A percentile compares a stretch with the other conserved stretches of the same genome.
Evolutionary conservation across 192 early-diverging fungal species (phyloP).

Genomic region (Funneliformis geosporum): DNA sequence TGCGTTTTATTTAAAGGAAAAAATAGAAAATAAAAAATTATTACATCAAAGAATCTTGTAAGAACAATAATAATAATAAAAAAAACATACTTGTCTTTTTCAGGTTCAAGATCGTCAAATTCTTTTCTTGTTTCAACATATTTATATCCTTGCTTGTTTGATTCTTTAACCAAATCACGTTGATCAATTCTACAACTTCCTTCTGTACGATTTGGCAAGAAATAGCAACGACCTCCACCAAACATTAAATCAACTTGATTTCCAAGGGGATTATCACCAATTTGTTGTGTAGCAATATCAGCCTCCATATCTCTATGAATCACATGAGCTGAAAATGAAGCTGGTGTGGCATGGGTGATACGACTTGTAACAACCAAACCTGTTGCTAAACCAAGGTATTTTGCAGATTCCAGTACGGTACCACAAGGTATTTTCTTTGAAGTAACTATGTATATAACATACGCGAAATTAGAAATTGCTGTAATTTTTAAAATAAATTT

Average conservation of each 20-base stretch:
- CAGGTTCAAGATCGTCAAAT: slow-evolving; percentile 61
- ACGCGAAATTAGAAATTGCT: too few relatives aligned
- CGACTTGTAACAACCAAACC: slow-evolving; percentile 92
- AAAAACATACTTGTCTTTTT: background rate
- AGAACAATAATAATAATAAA: background rate
- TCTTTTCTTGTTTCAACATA: slow-evolving; percentile 53
- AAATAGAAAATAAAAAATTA: background rate
- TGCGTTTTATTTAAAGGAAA: slow-evolving; percentile 6
- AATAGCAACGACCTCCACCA: slow-evolving; percentile 91
- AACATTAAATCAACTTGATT: slow-evolving; percentile 84
- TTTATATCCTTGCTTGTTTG: slow-evolving; percentile 62
- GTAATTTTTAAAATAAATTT: background rate
- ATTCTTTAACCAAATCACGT: slow-evolving; percentile 64
- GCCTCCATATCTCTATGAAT: slow-evolving; percentile 76
- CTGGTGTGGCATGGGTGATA: slow-evolving; percentile 93
- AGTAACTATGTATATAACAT: slow-evolving; percentile 48
- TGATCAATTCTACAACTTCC: slow-evolving; percentile 79
- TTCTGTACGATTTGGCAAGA: slow-evolving; percentile 65
- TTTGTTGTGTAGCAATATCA: slow-evolving; percentile 86
- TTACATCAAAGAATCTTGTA: slow-evolving; percentile 20
- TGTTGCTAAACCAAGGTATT: slow-evolving; percentile 76
- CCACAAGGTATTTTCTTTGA: slow-evolving; percentile 75
- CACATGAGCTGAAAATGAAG: slow-evolving; percentile 81
- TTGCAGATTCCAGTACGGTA: slow-evolving; percentile 93
- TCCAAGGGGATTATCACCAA: slow-evolving; percentile 88